These are phyloP conservation scores for Symbiotaphrina buchneri DNA, from an alignment of 495 filamentous ascomycete species.

Conservation along the genomic window DNA sequence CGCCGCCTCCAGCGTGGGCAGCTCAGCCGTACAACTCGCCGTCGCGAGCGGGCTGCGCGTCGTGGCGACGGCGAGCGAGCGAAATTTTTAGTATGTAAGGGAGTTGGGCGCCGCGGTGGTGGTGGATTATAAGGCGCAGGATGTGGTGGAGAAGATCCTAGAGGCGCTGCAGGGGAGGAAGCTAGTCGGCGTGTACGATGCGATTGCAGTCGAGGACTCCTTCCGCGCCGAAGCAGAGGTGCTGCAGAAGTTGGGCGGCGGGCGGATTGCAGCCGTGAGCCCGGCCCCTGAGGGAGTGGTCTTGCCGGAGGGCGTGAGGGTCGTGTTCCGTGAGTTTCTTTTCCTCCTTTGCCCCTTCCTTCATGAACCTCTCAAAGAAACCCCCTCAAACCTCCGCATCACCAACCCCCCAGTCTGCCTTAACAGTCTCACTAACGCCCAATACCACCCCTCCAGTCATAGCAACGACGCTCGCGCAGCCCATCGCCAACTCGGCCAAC, in stretches of 20 bases:
- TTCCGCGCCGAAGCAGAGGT: not conserved
- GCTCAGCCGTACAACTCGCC: slow-evolving; percentile 37
- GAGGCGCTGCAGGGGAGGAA: too few species aligned
- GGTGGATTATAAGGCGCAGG: slow-evolving; percentile 42
- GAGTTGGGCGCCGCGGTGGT: slow-evolving; percentile 28
- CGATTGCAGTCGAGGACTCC: not conserved
- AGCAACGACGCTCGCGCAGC: too few species aligned
- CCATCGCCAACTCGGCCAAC: too few species aligned
- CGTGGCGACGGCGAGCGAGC: slow-evolving; percentile 24
- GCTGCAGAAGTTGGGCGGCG: not conserved
- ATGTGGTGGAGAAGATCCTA: too few species aligned
- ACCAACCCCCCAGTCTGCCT: too few species aligned
- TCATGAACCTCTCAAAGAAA: too few species aligned
- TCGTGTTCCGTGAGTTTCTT: too few species aligned
- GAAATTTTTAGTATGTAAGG: slow-evolving; percentile 29
- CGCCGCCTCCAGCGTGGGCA: slow-evolving; percentile 32
- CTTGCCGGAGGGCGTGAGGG: too few species aligned
- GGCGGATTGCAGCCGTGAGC: not conserved
- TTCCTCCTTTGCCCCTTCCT: too few species aligned
- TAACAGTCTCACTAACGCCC: too few species aligned
- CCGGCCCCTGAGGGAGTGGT: not conserved
- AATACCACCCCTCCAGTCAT: too few species aligned
- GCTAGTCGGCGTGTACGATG: not conserved
- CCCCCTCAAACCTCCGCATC: too few species aligned
- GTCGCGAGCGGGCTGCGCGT: slow-evolving; percentile 33